Evolutionary conservation across 768 basidiomycete species (phyloP).

Genomic region (Coprinellus micaceus): DNA sequence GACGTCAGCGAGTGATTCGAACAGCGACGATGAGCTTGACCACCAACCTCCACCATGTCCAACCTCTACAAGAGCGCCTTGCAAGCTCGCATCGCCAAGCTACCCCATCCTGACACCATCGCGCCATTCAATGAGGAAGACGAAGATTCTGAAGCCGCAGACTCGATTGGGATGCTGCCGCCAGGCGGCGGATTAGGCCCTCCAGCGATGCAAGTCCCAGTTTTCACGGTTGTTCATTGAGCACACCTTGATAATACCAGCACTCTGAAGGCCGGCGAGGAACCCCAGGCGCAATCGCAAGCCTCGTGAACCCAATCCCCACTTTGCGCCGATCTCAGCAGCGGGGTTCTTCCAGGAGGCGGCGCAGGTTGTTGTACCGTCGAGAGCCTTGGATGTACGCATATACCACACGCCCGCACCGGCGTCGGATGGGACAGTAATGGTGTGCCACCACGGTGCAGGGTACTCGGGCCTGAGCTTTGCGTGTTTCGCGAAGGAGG

Average conservation of each 20-base stretch:
- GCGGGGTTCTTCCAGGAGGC: constrained; percentile 76
- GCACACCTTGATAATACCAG: constrained; percentile 16
- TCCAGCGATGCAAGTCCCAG: constrained; percentile 54
- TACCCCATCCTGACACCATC: constrained; percentile 41
- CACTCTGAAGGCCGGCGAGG: constrained; percentile 30
- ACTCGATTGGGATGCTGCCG: constrained; percentile 58
- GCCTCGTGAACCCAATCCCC: constrained; percentile 48
- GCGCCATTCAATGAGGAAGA: constrained; percentile 36
- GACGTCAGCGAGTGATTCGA: not conserved
- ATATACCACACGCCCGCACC: constrained; percentile 82
- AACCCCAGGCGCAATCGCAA: constrained; percentile 20
- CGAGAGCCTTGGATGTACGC: constrained; percentile 62
- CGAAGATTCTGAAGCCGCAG: constrained; percentile 53
- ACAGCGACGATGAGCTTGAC: not conserved
- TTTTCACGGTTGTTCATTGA: constrained; percentile 14
- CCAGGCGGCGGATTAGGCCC: constrained; percentile 56
- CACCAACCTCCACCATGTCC: constrained; percentile 50
- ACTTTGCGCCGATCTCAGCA: constrained; percentile 77
- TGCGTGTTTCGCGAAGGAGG: constrained; percentile 84
- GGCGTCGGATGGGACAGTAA: constrained; percentile 53
- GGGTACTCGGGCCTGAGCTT: constrained; percentile 90
- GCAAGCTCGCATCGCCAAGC: constrained; percentile 66
- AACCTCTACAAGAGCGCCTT: constrained; percentile 75
- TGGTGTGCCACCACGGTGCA: constrained; percentile 94
- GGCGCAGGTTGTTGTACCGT: constrained; percentile 65